Evolutionary conservation across 2,329 filamentous ascomycete species (phyloP).

Genomic region (Fusarium cicatricum): DNA sequence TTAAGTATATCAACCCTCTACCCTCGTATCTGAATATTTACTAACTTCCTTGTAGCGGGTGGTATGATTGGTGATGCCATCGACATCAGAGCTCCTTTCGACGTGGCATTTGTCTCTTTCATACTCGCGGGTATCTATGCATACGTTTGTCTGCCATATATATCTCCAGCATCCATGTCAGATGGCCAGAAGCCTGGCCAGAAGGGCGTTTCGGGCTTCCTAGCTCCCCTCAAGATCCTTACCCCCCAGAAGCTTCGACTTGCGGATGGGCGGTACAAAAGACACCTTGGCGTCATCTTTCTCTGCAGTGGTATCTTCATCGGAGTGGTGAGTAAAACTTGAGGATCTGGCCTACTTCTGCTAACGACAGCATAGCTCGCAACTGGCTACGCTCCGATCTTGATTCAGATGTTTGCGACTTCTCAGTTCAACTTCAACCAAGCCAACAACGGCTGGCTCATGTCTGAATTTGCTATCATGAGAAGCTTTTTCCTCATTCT

Average conservation of each 20-base stretch:
- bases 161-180: slow-evolving; percentile 54
- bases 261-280: slow-evolving; percentile 57
- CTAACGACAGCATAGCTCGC: slow-evolving; percentile 56
- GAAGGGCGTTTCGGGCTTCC: slow-evolving; percentile 61
- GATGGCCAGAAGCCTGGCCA: slow-evolving; percentile 43
- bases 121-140: slow-evolving; percentile 54
- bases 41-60: slow-evolving; percentile 54
- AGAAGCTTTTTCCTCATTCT: slow-evolving; percentile 63
- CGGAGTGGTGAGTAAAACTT: slow-evolving; percentile 59
- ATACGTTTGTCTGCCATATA: slow-evolving; percentile 56
- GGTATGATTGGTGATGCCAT: slow-evolving; percentile 70
- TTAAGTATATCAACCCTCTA: slow-evolving; percentile 51
- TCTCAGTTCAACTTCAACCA: slow-evolving; percentile 63
- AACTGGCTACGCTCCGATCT: slow-evolving; percentile 70
- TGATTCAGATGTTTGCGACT: slow-evolving; percentile 68
- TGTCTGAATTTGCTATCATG: slow-evolving; percentile 64
- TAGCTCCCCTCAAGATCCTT: slow-evolving; percentile 70
- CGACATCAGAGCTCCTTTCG: slow-evolving; percentile 71
- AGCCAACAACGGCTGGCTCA: slow-evolving; percentile 64
- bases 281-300: slow-evolving; percentile 69
- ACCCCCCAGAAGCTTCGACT: slow-evolving; percentile 64
- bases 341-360: neutral
- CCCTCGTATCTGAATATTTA: rapidly evolving
- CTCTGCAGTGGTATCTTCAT: slow-evolving; percentile 72
- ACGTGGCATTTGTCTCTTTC: slow-evolving; percentile 68